Base-by-base conservation (phyloP, 192 early-diverging fungal genomes). In the Coemansia sp. region DNA sequence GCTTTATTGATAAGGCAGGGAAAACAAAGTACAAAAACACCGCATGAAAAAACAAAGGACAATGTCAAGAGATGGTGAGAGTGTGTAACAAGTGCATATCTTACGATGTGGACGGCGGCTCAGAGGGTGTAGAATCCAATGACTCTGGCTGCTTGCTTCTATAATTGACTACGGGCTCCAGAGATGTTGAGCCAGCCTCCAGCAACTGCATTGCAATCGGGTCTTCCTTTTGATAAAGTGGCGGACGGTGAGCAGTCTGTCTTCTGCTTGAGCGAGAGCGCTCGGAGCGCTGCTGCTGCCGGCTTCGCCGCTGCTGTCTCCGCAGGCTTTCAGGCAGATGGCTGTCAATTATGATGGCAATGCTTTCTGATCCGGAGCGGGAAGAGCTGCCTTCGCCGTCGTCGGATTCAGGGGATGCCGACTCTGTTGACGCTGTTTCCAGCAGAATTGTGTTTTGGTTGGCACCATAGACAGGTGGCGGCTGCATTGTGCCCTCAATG, bases 391-490 rank as follows among this genome's bases (percentile, higher is more conserved):
- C 48, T 40, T 42, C 62, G 16, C 58, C 53, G 12, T 71, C 74
- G 11, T 60, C 59, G 18, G 58, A 58, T 11, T 43, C 49, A 18
- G 50, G 31, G 9, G 53, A 6, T 14, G 51, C n/a, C 3, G 51
- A 40, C 11, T 39, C 38, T 17, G 60, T 50, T 10, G 47, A 54
- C 2, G 74, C 74, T 1, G 56, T 60, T 28, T 77, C 69, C 1
- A 91, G 71, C 48, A 91, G 55, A 47, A 87, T 79, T 1, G 89
- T 85, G 36, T 81, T 88, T 49, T 83, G 64, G 64, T 88, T 82
- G 36, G 79, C 81, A 11, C 89, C 89, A 65, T 91, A 91, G 1
- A 87, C 80, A 11, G 89, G 89, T 18, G 89, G 89, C 23, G 89
- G 89, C 14, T 76, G 72, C 11, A 85, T 53, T 4, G 87, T 79